Percentiles rank a stretch among this genome's conserved stretches.
phyloP scores from a whole-genome alignment of 2,329 filamentous ascomycete species.

The Beauveria varroae region DNA sequence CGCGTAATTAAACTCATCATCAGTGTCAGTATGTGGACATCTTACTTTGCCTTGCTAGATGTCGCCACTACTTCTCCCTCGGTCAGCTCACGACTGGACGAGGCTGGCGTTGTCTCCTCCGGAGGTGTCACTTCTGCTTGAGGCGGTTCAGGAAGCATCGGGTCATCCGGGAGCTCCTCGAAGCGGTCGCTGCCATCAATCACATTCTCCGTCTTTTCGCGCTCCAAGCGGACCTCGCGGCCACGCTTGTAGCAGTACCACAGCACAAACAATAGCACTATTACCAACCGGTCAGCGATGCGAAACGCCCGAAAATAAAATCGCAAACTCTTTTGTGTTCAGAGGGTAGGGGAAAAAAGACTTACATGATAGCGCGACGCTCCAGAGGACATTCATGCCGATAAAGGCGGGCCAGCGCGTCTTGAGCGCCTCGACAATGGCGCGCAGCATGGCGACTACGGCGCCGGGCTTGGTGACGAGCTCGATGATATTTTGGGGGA shows the following conservation, averaged over 20 bases:
- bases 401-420: slow-evolving; percentile 84
- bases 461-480: slow-evolving; percentile 82
- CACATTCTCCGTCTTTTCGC: slow-evolving; percentile 32
- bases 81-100: not conserved
- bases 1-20: not conserved
- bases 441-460: slow-evolving; percentile 73
- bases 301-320: no score
- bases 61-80: not conserved
- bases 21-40: not conserved
- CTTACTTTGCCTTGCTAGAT: not conserved
- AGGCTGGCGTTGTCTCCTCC: not conserved
- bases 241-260: slow-evolving; percentile 99
- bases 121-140: slow-evolving; percentile 10
- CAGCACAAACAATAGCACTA: slow-evolving; percentile 83
- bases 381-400: slow-evolving; percentile 87
- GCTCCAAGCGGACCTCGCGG: slow-evolving; percentile 71
- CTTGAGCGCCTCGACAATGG: slow-evolving; percentile 85
- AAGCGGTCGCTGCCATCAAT: slow-evolving; percentile 34
- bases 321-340: not conserved
- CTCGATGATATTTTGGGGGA: slow-evolving; percentile 66
- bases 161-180: slow-evolving; percentile 45
- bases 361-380: slow-evolving; percentile 78
- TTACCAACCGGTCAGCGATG: not conserved
- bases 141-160: slow-evolving; percentile 29
- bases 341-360: not conserved